Evolutionary conservation across 176 grass and related monocot genomes (phyloP).

Genomic region (Bromus sterilis): DNA sequence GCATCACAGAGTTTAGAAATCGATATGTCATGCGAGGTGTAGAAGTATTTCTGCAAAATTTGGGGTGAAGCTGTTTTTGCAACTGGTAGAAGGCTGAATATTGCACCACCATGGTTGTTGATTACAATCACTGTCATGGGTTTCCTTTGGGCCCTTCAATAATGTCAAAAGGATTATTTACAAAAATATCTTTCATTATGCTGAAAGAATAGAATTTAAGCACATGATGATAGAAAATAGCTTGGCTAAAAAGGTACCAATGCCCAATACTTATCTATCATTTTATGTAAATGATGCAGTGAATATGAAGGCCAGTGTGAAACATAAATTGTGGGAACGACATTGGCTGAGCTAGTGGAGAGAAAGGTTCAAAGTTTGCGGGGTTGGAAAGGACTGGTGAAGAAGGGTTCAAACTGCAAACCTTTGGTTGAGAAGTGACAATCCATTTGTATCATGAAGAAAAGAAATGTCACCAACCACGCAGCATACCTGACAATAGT

Average conservation of each 20-base stretch:
- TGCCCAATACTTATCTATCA: neutral
- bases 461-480: constrained; percentile 96
- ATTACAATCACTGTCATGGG: constrained; percentile 78
- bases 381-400: neutral
- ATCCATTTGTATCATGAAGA: constrained; percentile 95
- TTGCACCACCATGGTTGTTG: constrained; percentile 98
- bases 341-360: neutral
- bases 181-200: neutral
- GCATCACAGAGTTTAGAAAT: constrained; percentile 77
- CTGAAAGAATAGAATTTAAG: neutral
- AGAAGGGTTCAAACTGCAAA: constrained; percentile 31
- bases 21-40: constrained; percentile 77
- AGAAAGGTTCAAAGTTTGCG: neutral
- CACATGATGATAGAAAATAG: neutral
- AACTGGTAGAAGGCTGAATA: constrained; percentile 93
- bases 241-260: neutral
- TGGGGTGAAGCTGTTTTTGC: constrained; percentile 47
- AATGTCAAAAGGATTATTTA: constrained; percentile 25
- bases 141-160: constrained; percentile 60
- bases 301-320: neutral
- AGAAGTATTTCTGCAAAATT: constrained; percentile 87
- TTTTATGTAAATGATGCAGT: neutral
- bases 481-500: constrained; percentile 64
- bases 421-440: constrained; percentile 87
- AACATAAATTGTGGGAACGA: neutral